phyloP scores from a whole-genome alignment of 306 rosid species.

The Gastrolobium bilobum region DNA sequence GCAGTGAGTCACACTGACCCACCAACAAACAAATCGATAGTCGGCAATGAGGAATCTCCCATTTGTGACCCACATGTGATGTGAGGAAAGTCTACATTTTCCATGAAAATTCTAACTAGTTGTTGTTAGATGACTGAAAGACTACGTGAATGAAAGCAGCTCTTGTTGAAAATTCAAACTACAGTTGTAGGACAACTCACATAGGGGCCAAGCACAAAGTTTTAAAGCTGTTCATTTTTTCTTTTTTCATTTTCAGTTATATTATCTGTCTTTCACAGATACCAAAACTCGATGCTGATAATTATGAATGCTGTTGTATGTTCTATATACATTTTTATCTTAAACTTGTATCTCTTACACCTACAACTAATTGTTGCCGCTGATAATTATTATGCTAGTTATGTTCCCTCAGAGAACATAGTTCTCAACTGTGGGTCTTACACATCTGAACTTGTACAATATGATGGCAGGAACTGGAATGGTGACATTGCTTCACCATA shows the following conservation, averaged over 20 bases:
- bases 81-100: not conserved
- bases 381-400: slow-evolving; percentile 1
- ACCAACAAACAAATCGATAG: too few relatives aligned
- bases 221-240: not conserved
- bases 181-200: not conserved
- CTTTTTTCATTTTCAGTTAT: not conserved
- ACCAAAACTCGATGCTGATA: not conserved
- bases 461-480: slow-evolving; percentile 52
- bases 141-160: not conserved
- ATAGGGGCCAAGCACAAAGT: not conserved
- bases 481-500: slow-evolving; percentile 50
- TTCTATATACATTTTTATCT: slow-evolving; percentile 9
- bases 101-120: not conserved
- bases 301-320: slow-evolving; percentile 12
- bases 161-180: slow-evolving; percentile 2
- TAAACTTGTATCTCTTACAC: not conserved
- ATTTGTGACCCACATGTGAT: not conserved
- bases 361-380: slow-evolving; percentile 30
- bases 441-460: slow-evolving; percentile 17
- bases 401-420: slow-evolving; percentile 49
- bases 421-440: slow-evolving; percentile 52
- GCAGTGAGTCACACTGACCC: too few relatives aligned
- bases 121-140: not conserved
- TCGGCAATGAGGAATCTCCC: too few relatives aligned
- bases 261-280: not conserved